phyloP scores from a whole-genome alignment of 2,329 filamentous ascomycete genomes.

The Achaetomium macrosporum region DNA sequence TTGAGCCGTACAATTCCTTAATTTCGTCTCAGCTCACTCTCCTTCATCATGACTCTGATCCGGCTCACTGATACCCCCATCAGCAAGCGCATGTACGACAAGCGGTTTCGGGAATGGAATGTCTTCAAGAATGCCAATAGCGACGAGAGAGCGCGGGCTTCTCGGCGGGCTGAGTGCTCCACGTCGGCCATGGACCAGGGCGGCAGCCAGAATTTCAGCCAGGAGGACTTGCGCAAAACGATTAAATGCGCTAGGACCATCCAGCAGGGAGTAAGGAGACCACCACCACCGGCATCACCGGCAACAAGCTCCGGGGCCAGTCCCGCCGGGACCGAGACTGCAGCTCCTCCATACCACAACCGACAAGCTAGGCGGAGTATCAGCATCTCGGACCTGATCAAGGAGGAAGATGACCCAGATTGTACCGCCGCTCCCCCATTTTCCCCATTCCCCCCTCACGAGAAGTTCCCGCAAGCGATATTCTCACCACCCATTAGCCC shows the following conservation, averaged over 20 bases:
- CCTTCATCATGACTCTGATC: constrained; percentile 20
- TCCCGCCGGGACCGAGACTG: not conserved
- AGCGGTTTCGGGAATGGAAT: constrained; percentile 26
- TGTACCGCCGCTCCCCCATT: not conserved
- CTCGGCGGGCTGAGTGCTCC: constrained; percentile 13
- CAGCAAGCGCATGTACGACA: constrained; percentile 28
- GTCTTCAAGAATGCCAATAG: constrained; percentile 26
- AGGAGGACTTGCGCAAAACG: constrained; percentile 19
- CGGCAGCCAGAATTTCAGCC: constrained; percentile 13
- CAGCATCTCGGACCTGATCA: constrained; percentile 22
- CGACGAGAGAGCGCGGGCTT: constrained; percentile 18
- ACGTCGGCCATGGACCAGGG: constrained; percentile 1
- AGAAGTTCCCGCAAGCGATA: not conserved
- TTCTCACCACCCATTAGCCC: constrained; percentile 11
- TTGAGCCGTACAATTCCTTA: not conserved
- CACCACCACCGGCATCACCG: constrained; percentile 1
- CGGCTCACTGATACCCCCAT: constrained; percentile 19
- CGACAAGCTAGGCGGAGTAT: constrained; percentile 13
- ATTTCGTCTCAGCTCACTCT: not conserved
- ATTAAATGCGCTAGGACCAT: constrained; percentile 18
- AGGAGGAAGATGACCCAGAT: constrained; percentile 2
- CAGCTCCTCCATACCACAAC: not conserved
- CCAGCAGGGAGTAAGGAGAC: constrained; percentile 11
- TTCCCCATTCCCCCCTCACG: not conserved
- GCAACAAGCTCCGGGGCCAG: not conserved